Conservation (phyloP, 169 alveolate species). For the Eimeria sp. region DNA sequence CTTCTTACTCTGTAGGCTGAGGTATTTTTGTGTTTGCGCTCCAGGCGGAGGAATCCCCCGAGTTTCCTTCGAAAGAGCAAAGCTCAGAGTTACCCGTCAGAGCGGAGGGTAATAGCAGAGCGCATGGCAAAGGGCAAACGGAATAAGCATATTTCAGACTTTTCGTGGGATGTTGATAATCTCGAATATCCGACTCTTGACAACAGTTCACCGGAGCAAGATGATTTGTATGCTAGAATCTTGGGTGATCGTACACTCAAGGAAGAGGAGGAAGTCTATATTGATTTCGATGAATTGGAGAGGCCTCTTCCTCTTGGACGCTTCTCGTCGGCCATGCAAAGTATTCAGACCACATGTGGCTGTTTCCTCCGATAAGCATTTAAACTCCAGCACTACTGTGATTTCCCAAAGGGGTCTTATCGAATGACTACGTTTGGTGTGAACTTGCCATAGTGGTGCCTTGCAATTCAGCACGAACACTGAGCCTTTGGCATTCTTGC, state of each 20-base stretch:
- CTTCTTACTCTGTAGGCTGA: no score
- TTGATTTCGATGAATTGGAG: slow-evolving; percentile 70
- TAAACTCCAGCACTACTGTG: background rate
- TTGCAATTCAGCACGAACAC: background rate
- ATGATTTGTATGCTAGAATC: slow-evolving; percentile 35
- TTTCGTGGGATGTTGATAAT: slow-evolving; percentile 32
- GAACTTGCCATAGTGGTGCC: background rate
- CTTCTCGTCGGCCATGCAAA: slow-evolving; percentile 48
- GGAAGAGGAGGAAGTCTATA: slow-evolving; percentile 45
- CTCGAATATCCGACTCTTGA: background rate
- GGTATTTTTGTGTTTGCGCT: background rate
- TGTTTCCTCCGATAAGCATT: slow-evolving; percentile 44
- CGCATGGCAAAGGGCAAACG: slow-evolving; percentile 34
- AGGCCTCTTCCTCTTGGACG: slow-evolving; percentile 30
- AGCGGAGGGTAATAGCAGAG: slow-evolving; percentile 17
- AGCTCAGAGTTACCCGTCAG: slow-evolving; percentile 55
- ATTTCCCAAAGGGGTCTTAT: background rate
- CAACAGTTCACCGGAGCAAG: background rate
- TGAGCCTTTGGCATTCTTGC: background rate
- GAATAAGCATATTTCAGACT: background rate
- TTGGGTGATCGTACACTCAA: slow-evolving; percentile 54
- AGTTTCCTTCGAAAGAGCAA: slow-evolving; percentile 65
- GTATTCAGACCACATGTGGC: slow-evolving; percentile 48
- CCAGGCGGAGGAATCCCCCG: slow-evolving; percentile 67
- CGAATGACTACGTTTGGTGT: background rate